These are phyloP conservation scores for Geotrichum aggregatum DNA, from an alignment of 1,139 yeast genomes.

Conservation along the genomic window DNA sequence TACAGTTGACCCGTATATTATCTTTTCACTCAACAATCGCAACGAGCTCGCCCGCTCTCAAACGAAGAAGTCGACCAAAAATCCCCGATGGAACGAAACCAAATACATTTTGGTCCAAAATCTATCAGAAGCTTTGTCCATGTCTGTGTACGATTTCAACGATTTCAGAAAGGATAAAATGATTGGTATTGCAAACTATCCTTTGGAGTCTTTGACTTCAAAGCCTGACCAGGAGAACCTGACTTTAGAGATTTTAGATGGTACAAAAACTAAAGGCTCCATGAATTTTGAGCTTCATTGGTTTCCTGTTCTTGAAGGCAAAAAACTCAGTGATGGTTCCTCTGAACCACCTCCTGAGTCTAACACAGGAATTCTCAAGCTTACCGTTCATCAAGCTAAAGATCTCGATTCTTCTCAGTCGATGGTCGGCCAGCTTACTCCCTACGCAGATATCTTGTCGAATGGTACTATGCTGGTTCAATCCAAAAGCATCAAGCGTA, in stretches of 20 bases:
- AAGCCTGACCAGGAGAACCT: conserved; percentile 52
- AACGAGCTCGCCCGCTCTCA: conserved; percentile 62
- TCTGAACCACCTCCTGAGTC: conserved; percentile 83
- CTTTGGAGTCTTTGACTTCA: conserved; percentile 59
- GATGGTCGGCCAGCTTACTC: conserved; percentile 62
- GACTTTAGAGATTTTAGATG: conserved; percentile 60
- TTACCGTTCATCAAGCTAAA: conserved; percentile 68
- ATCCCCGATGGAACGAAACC: conserved; percentile 83
- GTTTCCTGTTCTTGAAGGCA: conserved; percentile 76
- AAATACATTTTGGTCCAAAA: conserved; percentile 65
- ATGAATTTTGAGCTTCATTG: conserved; percentile 65
- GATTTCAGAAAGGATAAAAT: conserved; percentile 75
- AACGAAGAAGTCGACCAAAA: conserved; percentile 57
- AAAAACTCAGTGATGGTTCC: conserved; percentile 77
- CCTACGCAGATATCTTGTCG: conserved; percentile 66
- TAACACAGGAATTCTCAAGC: conserved; percentile 82
- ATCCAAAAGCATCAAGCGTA: conserved; percentile 57
- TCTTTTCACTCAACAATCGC: conserved; percentile 47
- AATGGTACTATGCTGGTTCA: conserved; percentile 56
- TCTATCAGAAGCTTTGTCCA: conserved; percentile 72
- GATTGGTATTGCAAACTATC: conserved; percentile 74
- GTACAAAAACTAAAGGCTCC: conserved; percentile 74
- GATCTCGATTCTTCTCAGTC: conserved; percentile 63
- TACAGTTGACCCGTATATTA: conserved; percentile 84
- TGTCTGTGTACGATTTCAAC: conserved; percentile 68